Conservation (phyloP, 805 yeast species). For the Ogataea saltuana region DNA sequence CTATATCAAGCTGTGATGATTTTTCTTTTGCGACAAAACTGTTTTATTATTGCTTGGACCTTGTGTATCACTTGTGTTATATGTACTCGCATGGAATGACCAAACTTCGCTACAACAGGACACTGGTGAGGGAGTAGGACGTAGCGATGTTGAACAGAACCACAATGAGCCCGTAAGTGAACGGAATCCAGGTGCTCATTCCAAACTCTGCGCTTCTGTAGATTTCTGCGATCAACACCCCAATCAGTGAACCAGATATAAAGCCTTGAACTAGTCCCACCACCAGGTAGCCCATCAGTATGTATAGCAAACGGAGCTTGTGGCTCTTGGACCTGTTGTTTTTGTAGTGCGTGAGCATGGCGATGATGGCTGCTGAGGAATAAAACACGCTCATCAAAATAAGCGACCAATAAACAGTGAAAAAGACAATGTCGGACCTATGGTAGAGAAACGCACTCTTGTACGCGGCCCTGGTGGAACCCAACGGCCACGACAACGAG, state of each 20-base stretch:
- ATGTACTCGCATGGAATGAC: too few species aligned
- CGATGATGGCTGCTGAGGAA: slow-evolving; percentile 61
- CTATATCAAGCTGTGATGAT: too few species aligned
- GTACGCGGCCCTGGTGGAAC: slow-evolving; percentile 34
- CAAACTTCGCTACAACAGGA: slow-evolving; percentile 39
- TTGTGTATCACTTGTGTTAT: background rate
- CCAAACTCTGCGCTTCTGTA: slow-evolving; percentile 78
- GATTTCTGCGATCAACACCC: slow-evolving; percentile 70
- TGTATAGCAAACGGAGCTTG: slow-evolving; percentile 36
- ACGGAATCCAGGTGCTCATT: slow-evolving; percentile 96
- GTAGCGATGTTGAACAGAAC: slow-evolving; percentile 66
- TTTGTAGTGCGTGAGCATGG: slow-evolving; percentile 51
- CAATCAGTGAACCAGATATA: slow-evolving; percentile 72
- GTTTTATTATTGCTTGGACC: too few species aligned
- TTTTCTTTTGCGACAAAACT: slow-evolving; percentile 1
- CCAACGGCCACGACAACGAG: slow-evolving; percentile 71
- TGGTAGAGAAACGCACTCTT: slow-evolving; percentile 63
- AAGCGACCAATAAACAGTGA: slow-evolving; percentile 80
- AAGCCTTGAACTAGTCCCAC: slow-evolving; percentile 67
- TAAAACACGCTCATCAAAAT: slow-evolving; percentile 67
- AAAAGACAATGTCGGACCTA: slow-evolving; percentile 73
- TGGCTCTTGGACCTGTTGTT: slow-evolving; percentile 22
- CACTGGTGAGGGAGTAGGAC: slow-evolving; percentile 60
- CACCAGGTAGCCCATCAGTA: slow-evolving; percentile 48
- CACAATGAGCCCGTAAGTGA: slow-evolving; percentile 73